Conservation (phyloP, 2,329 filamentous ascomycete genomes). For the Pseudogymnoascus sp. region DNA sequence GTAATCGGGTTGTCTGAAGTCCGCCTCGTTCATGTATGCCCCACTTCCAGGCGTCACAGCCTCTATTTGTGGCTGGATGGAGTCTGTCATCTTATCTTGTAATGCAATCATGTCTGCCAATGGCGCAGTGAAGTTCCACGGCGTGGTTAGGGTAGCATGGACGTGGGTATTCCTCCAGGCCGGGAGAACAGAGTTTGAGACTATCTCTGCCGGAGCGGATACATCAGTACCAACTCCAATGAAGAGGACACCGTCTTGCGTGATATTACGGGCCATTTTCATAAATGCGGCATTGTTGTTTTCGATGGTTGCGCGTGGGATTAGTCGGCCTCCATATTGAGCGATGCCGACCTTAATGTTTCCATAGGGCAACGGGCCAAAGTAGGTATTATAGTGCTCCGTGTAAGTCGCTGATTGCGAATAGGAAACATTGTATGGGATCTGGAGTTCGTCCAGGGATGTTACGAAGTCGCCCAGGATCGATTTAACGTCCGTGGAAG, state of each 20-base stretch:
- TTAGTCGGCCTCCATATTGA: constrained; percentile 37
- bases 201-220: constrained; percentile 12
- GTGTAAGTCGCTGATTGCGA: constrained; percentile 20
- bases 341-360: constrained; percentile 24
- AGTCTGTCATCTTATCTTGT: constrained; percentile 27
- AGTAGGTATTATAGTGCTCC: constrained; percentile 28
- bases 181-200: constrained; percentile 34
- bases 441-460: constrained; percentile 31
- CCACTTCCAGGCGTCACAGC: constrained; percentile 35
- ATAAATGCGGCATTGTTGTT: constrained; percentile 19
- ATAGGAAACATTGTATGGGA: constrained; percentile 26
- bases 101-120: constrained; percentile 24
- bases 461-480: constrained; percentile 40
- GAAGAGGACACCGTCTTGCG: constrained; percentile 28
- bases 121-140: constrained; percentile 29
- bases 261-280: constrained; percentile 28
- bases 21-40: constrained; percentile 45
- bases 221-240: constrained; percentile 30
- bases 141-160: constrained; percentile 26
- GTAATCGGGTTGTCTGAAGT: constrained; percentile 37
- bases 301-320: constrained; percentile 31
- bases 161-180: constrained; percentile 34
- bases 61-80: constrained; percentile 28
- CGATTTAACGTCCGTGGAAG: constrained; percentile 33
- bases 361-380: constrained; percentile 25